These are phyloP conservation scores for Hyphopichia wangnamkhiaoensis DNA, from an alignment of 1,139 yeast genomes.

Conservation along the genomic window DNA sequence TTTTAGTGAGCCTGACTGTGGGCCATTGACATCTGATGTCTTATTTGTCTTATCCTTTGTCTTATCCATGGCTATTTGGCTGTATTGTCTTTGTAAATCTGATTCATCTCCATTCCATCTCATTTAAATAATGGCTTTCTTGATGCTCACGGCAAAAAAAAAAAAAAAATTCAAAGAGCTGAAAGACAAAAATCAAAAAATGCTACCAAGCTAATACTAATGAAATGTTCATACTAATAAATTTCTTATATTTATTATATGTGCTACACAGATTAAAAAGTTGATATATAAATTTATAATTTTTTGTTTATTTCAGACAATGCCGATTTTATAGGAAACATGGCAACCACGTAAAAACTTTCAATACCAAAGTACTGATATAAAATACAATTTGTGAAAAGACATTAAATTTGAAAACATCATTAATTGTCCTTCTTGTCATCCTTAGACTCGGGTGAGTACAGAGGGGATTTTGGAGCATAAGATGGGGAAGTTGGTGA, in stretches of 20 bases:
- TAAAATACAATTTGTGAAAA: constrained; percentile 2
- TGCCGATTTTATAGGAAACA: neutral
- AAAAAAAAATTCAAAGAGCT: too few relatives aligned
- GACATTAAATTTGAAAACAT: neutral
- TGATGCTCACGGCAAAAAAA: neutral
- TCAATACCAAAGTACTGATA: neutral
- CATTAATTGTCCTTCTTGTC: constrained; percentile 10
- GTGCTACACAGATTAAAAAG: neutral
- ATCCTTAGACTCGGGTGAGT: constrained; percentile 40
- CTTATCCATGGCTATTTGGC: neutral
- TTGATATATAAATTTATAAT: too few relatives aligned
- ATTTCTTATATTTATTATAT: too few relatives aligned
- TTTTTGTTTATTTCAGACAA: neutral
- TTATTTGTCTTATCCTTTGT: constrained; percentile 7
- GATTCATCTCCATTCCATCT: too few relatives aligned
- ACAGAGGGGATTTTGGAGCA: constrained; percentile 57
- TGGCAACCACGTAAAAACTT: neutral
- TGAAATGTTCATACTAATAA: too few relatives aligned
- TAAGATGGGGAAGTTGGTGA: constrained; percentile 51
- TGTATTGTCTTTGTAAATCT: neutral
- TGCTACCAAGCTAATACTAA: too few relatives aligned
- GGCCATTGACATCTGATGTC: constrained; percentile 4
- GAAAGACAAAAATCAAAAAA: too few relatives aligned
- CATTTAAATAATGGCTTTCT: neutral
- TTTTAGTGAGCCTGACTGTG: constrained; percentile 33